These are phyloP conservation scores for Paraphaeosphaeria sporulosa DNA, from an alignment of 2,329 filamentous ascomycete genomes.

Conservation along the genomic window DNA sequence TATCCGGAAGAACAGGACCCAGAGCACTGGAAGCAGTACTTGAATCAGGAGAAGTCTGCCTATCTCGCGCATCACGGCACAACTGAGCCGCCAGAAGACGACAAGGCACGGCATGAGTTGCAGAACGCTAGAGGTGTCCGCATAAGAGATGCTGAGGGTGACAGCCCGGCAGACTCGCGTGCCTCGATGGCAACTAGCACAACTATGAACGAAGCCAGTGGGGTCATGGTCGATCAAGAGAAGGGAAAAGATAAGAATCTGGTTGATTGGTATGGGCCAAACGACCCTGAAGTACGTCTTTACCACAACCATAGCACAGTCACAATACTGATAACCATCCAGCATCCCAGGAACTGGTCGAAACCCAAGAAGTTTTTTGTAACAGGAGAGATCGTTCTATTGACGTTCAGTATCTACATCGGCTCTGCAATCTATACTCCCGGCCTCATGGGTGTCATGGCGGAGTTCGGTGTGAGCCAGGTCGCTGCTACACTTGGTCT, in stretches of 20 bases:
- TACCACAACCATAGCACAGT: not conserved
- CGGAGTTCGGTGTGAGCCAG: conserved; percentile 58
- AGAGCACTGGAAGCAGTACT: conserved; percentile 13
- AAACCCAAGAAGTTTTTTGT: conserved; percentile 20
- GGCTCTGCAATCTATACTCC: conserved; percentile 57
- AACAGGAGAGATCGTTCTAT: conserved; percentile 41
- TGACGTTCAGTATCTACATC: conserved; percentile 63
- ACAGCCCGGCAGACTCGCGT: not conserved
- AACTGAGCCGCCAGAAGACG: conserved; percentile 2
- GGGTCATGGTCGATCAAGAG: conserved; percentile 1
- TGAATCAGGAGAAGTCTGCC: not conserved
- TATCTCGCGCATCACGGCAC: conserved; percentile 4
- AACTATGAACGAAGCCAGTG: conserved; percentile 4
- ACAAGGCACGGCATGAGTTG: not conserved
- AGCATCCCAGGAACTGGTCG: conserved; percentile 40
- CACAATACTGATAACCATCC: not conserved
- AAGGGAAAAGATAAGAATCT: conserved; percentile 5
- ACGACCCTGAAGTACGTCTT: conserved; percentile 25
- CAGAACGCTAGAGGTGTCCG: not conserved
- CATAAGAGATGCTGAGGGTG: not conserved
- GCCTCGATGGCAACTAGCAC: not conserved
- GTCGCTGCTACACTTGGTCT: conserved; percentile 78
- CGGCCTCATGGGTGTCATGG: conserved; percentile 52
- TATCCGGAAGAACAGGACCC: conserved; percentile 20
- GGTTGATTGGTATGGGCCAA: conserved; percentile 47